Base-by-base conservation (phyloP, 306 rosid genomes). In the Prunus salicina region DNA sequence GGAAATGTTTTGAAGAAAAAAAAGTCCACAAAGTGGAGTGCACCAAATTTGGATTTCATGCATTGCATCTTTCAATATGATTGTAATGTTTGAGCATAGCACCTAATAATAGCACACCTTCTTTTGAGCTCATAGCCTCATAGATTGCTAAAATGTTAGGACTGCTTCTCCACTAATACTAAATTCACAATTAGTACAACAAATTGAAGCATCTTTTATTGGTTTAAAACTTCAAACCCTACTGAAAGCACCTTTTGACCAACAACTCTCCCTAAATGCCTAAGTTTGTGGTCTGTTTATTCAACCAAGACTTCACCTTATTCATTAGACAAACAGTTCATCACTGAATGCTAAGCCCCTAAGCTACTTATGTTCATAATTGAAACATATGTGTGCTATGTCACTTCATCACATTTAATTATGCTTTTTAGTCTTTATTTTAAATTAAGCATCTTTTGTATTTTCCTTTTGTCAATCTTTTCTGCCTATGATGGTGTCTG, bases 331-430 rank as follows among this genome's bases (percentile, higher is more conserved):
- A 74, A 62, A 67, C 63, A 62, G 68, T 75, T 62, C 77, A 12
- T 69, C 80, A 75, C 80, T 80, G 80, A 80, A 80, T 69, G 43
- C 80, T 69, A 75, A 41, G 65, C 8, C 41, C 72, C 20, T n/a
- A 38, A 34, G 8, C 66, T 20, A 24, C 50, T 55, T 67, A 71
- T 32, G 12, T 71, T 19, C 50, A 56, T 22, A 13, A 32, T 53
- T 22, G 34, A 52, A 51, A 12, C 22, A 9, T 12, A 71, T n/a
- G 13, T 71, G 20, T 19, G 64, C 65, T 2, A 8, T 30, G 45
- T 14, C n/a, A 62, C 43, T 14, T 62, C 20, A 30, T 28, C 22
- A 14, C 67, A 34, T 60, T 12, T 60, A 25, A 8, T n/a, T 63
- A 13, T 56, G 38, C 14, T 55, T 72, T 38, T 9, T 4, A 57